Evolutionary conservation across 2,329 filamentous ascomycete genomes (phyloP), one percentile per base, ranked within the genome.

Genomic region (Xylariaceae sp.): DNA sequence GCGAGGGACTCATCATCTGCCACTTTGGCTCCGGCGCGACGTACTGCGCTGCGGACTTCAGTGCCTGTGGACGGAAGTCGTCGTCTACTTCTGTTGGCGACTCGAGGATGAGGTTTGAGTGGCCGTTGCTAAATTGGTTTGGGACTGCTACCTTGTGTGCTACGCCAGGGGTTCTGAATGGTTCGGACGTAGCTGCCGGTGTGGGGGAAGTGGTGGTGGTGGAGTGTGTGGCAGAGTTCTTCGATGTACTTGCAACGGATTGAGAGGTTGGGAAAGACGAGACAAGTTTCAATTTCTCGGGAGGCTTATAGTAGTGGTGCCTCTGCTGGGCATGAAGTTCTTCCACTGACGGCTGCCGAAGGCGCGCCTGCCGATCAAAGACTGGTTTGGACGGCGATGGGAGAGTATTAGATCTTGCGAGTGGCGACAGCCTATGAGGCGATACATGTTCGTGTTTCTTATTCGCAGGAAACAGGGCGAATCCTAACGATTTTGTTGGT

Each of bases 391-490:
- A 64, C 1, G 75, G 74, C 4, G 76, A 77, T 4, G 63, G 64
- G 5, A 76, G 58, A 17, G 79, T 82, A 52, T 78, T 76, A 2
- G 79, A 77, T 22, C 79, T 73, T 17, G 64, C 52, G 25, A 64
- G 69, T 2, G 74, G 66, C 7, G 72, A 67, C 38, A 64, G 49
- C 35, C 45, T 59, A n/a, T 54, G 61, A 10, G 59, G 55, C 4
- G 52, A 48, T 22, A 52, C 48, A 10, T 55, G 48, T 17, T 34
- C 55, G 47, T 35, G 50, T 48, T 44, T 50, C 50, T 44, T 57
- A 47, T 39, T 64, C 12, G 64, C 60, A 2, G 74, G 73, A 47
- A 76, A 76, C 14, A 76, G 57, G 3, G 66, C 66, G 22, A 76
- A 68, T 0, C 63, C 60, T 1, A 76, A 75, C 6, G 76, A 76